Evolutionary conservation across 2,329 filamentous ascomycete genomes (phyloP).

Genomic region (Aureobasidium zeae): DNA sequence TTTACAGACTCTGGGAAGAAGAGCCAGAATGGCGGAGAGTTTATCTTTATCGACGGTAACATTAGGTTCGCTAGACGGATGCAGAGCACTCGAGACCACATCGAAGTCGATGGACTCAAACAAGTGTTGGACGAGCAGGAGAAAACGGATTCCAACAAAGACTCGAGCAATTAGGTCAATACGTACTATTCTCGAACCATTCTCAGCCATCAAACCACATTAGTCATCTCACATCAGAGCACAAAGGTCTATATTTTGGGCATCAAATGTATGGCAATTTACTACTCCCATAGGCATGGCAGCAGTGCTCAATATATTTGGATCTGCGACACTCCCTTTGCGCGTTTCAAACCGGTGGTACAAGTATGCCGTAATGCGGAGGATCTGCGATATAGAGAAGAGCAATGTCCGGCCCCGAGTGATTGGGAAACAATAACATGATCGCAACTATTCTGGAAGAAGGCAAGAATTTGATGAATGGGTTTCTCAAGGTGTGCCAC

Average conservation of each 20-base stretch:
- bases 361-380: constrained; percentile 12
- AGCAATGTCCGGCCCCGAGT: too few relatives aligned
- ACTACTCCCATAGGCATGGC: too few relatives aligned
- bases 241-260: too few relatives aligned
- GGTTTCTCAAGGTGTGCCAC: too few relatives aligned
- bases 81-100: constrained; percentile 29
- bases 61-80: constrained; percentile 30
- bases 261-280: too few relatives aligned
- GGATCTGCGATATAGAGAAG: too few relatives aligned
- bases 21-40: constrained; percentile 32
- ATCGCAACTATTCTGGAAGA: background rate
- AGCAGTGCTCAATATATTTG: constrained; percentile 6
- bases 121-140: constrained; percentile 2
- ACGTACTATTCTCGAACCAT: too few relatives aligned
- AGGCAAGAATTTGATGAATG: too few relatives aligned
- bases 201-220: too few relatives aligned
- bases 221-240: too few relatives aligned
- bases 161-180: background rate
- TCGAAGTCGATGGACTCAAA: constrained; percentile 25
- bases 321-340: constrained; percentile 12
- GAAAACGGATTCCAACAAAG: background rate
- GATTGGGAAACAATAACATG: too few relatives aligned
- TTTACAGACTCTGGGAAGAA: constrained; percentile 20
- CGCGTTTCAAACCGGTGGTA: constrained; percentile 8
- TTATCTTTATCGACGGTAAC: constrained; percentile 28